phyloP scores from a whole-genome alignment of 352 stramenopile species.

The Phytopythium boreale region DNA sequence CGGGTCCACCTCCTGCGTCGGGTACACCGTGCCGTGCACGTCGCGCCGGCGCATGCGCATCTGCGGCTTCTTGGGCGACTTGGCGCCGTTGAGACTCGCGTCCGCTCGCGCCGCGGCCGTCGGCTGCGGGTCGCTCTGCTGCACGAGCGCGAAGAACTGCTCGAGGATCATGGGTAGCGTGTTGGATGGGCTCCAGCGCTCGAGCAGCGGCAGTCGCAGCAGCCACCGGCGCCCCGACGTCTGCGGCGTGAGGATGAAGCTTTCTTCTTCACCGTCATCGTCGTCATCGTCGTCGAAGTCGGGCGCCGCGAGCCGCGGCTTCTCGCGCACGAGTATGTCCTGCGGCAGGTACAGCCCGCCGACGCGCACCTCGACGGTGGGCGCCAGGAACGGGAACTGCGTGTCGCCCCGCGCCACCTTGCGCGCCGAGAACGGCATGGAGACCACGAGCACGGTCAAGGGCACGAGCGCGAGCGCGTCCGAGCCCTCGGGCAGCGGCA shows the following conservation, averaged over 20 bases:
- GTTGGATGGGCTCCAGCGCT: conserved; percentile 73
- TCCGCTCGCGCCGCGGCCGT: conserved; percentile 9
- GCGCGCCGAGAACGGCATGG: conserved; percentile 48
- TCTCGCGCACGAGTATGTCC: conserved; percentile 32
- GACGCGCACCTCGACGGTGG: conserved; percentile 40
- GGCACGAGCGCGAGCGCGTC: conserved; percentile 63
- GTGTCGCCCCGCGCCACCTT: conserved; percentile 23
- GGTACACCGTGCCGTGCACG: conserved; percentile 62
- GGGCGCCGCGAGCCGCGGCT: conserved; percentile 7
- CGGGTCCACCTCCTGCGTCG: conserved; percentile 66
- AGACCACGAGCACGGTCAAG: conserved; percentile 46
- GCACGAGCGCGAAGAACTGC: conserved; percentile 61
- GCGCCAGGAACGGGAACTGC: conserved; percentile 63
- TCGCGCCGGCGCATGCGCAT: conserved; percentile 74
- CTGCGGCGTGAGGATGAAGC: not conserved
- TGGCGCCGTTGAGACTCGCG: not conserved
- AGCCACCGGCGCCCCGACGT: conserved; percentile 22
- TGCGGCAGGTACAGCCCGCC: conserved; percentile 49
- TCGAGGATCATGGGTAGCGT: conserved; percentile 70
- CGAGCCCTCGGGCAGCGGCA: conserved; percentile 71
- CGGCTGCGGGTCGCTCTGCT: conserved; percentile 42
- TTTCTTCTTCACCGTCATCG: not conserved
- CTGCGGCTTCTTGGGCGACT: conserved; percentile 14
- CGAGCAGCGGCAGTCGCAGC: conserved; percentile 50
- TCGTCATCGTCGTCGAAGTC: conserved; percentile 11